These are phyloP conservation scores for Clathrus columnatus DNA, from an alignment of 768 basidiomycete species.

Conservation along the genomic window DNA sequence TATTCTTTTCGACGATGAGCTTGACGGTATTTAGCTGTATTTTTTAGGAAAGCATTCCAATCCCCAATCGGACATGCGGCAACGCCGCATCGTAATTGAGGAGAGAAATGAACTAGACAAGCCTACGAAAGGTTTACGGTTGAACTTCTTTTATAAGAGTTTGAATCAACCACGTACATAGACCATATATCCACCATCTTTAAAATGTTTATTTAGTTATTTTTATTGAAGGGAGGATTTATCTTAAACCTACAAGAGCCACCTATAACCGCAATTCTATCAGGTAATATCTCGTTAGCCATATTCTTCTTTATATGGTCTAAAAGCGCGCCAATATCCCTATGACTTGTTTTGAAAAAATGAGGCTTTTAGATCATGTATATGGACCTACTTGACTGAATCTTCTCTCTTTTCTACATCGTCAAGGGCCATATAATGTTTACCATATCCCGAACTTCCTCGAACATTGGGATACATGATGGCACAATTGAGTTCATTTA, in stretches of 20 bases:
- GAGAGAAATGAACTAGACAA: conserved; percentile 32
- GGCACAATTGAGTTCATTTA: conserved; percentile 33
- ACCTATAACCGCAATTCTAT: conserved; percentile 34
- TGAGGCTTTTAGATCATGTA: too few species aligned
- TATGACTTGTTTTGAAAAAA: too few species aligned
- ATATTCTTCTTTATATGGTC: conserved; percentile 26
- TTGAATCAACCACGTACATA: conserved; percentile 20
- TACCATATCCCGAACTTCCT: conserved; percentile 35
- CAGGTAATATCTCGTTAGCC: conserved; percentile 25
- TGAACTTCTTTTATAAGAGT: background rate
- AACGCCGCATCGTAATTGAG: conserved; percentile 32
- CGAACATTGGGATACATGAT: conserved; percentile 36
- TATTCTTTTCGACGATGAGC: conserved; percentile 31
- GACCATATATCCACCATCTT: conserved; percentile 35
- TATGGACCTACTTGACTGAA: conserved; percentile 31
- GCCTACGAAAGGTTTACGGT: conserved; percentile 21
- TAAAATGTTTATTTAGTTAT: background rate
- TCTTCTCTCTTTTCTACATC: conserved; percentile 36
- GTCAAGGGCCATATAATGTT: conserved; percentile 30
- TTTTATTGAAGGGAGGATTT: background rate
- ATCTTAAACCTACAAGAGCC: conserved; percentile 27
- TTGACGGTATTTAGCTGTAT: conserved; percentile 30
- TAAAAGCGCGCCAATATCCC: conserved; percentile 32
- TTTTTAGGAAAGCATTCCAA: conserved; percentile 34
- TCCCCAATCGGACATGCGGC: conserved; percentile 34